Percentiles rank a stretch among this genome's conserved stretches.
Conservation (phyloP, 805 yeast species). For the Kuraishia borneana region DNA sequence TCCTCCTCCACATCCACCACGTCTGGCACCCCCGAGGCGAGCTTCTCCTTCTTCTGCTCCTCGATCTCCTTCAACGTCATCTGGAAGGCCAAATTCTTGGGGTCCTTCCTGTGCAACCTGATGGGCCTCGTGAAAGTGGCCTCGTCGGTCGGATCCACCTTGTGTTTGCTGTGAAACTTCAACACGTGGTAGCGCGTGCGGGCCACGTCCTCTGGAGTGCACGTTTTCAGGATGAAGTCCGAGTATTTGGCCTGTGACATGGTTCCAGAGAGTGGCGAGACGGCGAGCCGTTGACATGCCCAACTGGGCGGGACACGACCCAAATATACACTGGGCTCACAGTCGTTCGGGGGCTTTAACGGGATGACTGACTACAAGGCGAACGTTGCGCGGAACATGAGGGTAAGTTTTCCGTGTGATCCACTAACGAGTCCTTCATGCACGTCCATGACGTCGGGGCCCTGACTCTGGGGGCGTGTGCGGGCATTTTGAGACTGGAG, state of each 20-base stretch:
- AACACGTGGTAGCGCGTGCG: conserved; percentile 71
- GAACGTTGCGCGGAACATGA: background rate
- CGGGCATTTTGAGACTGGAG: conserved; percentile 43
- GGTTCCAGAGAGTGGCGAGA: background rate
- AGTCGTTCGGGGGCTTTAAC: background rate
- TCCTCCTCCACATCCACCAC: conserved; percentile 9
- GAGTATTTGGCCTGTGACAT: conserved; percentile 10
- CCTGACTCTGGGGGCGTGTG: conserved; percentile 37
- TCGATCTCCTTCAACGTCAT: conserved; percentile 70
- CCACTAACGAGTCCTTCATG: too few relatives aligned
- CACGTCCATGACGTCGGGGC: conserved; percentile 34
- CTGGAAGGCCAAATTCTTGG: conserved; percentile 82
- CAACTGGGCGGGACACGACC: background rate
- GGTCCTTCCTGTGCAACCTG: conserved; percentile 86
- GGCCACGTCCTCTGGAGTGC: conserved; percentile 58
- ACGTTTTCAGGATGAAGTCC: conserved; percentile 56
- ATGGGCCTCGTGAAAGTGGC: conserved; percentile 72
- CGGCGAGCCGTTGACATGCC: background rate
- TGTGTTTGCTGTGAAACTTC: conserved; percentile 64
- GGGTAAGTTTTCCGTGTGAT: background rate
- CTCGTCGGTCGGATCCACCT: conserved; percentile 48
- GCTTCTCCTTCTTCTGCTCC: conserved; percentile 39
- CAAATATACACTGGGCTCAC: background rate
- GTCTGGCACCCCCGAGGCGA: conserved; percentile 10
- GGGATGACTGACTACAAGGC: background rate